Evolutionary conservation across 116 monocot genomes (phyloP), one percentile per base, ranked within the genome.

Genomic region (Posidonia oceanica): DNA sequence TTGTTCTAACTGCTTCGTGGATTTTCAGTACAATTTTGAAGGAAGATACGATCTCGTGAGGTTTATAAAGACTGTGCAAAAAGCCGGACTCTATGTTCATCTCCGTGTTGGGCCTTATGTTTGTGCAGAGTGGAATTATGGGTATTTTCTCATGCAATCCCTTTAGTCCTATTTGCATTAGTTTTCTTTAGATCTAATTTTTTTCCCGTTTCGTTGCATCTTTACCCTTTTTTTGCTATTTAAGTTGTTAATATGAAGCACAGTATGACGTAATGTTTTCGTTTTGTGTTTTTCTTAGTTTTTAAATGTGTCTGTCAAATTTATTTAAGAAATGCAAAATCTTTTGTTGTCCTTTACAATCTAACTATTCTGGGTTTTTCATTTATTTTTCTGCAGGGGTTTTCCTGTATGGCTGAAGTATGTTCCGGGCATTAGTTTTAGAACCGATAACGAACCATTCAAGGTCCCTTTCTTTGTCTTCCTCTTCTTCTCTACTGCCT

Each of bases 401-500:
- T 88, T 98, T 69, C 98, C 98, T 70, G 93, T 98, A 78, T 98
- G 98, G 98, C 80, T 98, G 63, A 98, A 98, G 74, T 98, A 93
- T 83, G 88, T 98, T 56, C 90, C 98, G 59, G 93, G 98, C 48
- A 88, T 98, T 74, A 93, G 93, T 82, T 98, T 98, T 82, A 93
- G 98, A 83, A 98, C 98, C 23, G 93, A 98, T 67, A 98, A 98
- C 60, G 90, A 83, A 63, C 98, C 98, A 44, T 98, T 93, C 78
- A 98, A 98, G 98, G 98, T 91, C 36, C 38, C 14, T 44, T 73
- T 60, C 64, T 17, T 52, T 48, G 8, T 40, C 11, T 56, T 36
- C 59, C 16, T 57, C 12, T 40, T 2, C 4, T 63, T 69, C 71
- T 58, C 39, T 72, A 6, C 57, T 10, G 14, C 13, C 21, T 68